Conservation (phyloP, 225 moss, liverwort and hornwort genomes). For the Pleurozium schreberi region DNA sequence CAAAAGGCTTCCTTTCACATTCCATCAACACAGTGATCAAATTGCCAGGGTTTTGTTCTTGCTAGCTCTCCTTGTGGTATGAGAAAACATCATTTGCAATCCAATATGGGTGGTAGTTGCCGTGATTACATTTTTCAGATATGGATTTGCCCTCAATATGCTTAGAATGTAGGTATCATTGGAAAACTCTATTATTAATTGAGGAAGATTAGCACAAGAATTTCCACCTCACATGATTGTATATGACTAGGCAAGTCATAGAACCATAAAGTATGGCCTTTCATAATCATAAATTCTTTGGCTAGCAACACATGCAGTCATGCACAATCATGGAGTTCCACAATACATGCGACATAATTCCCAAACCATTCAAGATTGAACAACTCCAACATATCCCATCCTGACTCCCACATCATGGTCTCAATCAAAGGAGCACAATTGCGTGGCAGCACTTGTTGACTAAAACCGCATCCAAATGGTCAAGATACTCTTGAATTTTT, state of each 20-base stretch:
- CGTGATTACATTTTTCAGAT: accelerated
- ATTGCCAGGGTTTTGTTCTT: background rate
- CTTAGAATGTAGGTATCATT: background rate
- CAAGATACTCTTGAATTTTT: background rate
- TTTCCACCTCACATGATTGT: background rate
- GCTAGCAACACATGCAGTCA: background rate
- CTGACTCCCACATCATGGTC: background rate
- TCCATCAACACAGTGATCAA: background rate
- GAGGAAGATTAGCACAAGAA: accelerated
- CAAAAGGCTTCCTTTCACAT: background rate
- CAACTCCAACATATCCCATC: background rate
- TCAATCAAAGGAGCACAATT: background rate
- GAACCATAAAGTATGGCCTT: background rate
- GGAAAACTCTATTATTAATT: background rate
- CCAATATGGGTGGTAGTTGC: background rate
- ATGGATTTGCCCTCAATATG: background rate
- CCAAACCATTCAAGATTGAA: background rate
- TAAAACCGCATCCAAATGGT: background rate
- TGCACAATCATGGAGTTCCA: accelerated
- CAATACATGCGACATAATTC: accelerated
- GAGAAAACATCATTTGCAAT: background rate
- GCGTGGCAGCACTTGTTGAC: accelerated
- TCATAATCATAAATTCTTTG: background rate
- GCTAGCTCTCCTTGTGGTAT: background rate
- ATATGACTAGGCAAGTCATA: background rate